Base-by-base conservation (phyloP, 2,329 filamentous ascomycete genomes). In the Gliomastix tumulicola region DNA sequence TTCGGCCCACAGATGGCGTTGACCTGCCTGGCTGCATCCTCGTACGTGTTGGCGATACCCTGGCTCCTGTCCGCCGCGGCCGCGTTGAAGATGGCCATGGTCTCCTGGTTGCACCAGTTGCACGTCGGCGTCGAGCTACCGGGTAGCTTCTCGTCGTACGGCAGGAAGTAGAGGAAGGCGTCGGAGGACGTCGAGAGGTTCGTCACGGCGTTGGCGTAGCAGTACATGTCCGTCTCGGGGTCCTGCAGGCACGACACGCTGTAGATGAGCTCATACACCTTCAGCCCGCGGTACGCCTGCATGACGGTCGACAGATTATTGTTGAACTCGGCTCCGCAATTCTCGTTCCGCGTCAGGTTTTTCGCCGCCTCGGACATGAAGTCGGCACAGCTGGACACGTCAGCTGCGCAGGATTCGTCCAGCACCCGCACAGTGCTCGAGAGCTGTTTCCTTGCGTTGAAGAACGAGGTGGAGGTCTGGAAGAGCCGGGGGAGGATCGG, bases 391-490 rank as follows among this genome's bases (percentile, higher is more conserved):
- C 66, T 63, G 7, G 68, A 64, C 37, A 79, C 63, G 48, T 89
- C 69, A 41, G 81, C 80, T 4, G 68, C 66, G 59, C 92, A 98
- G 9, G 87, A 77, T 13, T 78, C 76, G 48, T 95, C 85, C 35
- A 98, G 77, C 16, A 85, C 80, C 42, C 79, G 76, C 2, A 88
- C 86, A 41, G 90, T 84, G 47, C 74, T 71, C 34, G 84, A 68
- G 23, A 83, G 68, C 6, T 84, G 84, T 52, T 77, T 82, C 43
- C 82, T 73, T 15, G 82, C 81, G 38, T 87, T 68, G 66, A 97
- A 97, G 64, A 96, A 95, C 28, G 79, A 78, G 35, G 72, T 76
- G 9, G 90, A 96, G 43, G 84, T 88, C 79, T 94, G 56, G 7
- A 18, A 16, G 12, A 30, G 11, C n/a, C n/a, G n/a, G n/a, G n/a